Evolutionary conservation across 768 basidiomycete genomes (phyloP).

Genomic region (Glaciozyma antarctica): DNA sequence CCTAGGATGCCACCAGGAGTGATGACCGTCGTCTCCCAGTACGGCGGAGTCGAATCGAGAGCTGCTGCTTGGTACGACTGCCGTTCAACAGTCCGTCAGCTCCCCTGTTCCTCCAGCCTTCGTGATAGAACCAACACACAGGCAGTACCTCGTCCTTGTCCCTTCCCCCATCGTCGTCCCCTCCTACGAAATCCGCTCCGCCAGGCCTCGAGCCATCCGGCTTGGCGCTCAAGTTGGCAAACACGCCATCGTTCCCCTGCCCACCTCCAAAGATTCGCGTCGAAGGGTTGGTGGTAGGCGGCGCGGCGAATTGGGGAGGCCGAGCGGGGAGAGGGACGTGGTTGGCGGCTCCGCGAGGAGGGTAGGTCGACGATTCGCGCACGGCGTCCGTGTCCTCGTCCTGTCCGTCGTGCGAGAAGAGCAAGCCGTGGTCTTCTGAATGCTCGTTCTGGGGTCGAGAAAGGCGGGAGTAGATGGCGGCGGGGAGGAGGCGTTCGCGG

Average conservation of each 20-base stretch:
- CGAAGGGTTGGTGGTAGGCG: constrained; percentile 22
- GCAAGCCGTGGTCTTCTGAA: constrained; percentile 8
- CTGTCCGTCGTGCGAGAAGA: constrained; percentile 23
- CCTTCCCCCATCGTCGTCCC: constrained; percentile 30
- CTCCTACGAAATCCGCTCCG: constrained; percentile 26
- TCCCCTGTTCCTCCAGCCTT: not conserved
- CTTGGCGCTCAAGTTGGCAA: constrained; percentile 87
- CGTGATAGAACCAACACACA: constrained; percentile 48
- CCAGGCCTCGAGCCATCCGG: constrained; percentile 51
- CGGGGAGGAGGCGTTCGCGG: constrained; percentile 35
- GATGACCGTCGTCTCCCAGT: constrained; percentile 94
- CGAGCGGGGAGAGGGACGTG: constrained; percentile 38
- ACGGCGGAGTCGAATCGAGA: constrained; percentile 80
- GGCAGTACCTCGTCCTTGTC: constrained; percentile 70
- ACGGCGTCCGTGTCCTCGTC: constrained; percentile 15
- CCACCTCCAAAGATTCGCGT: constrained; percentile 51
- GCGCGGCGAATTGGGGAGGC: constrained; percentile 40
- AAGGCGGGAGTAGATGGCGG: constrained; percentile 45
- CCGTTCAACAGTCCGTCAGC: not conserved
- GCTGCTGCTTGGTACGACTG: constrained; percentile 81
- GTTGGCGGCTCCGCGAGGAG: constrained; percentile 10
- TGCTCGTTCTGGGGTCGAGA: constrained; percentile 42
- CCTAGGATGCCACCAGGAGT: constrained; percentile 54
- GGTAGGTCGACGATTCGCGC: constrained; percentile 11
- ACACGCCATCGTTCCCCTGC: constrained; percentile 82